phyloP scores from a whole-genome alignment of 2,329 filamentous ascomycete species.

The Didymella lethalis region DNA sequence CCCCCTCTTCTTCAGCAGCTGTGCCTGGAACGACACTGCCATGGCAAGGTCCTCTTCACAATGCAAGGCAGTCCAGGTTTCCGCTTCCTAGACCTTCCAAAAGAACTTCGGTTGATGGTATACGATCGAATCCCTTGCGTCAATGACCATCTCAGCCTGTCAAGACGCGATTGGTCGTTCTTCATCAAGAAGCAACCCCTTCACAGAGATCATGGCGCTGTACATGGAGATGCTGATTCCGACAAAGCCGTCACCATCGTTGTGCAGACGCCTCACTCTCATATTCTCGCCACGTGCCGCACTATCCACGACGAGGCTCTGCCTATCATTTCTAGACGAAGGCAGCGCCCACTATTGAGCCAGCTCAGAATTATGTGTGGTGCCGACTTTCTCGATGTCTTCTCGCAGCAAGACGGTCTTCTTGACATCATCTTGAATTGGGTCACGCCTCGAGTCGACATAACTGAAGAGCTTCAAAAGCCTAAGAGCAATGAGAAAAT shows the following conservation, averaged over 20 bases:
- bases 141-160: conserved; percentile 13
- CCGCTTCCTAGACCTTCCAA: conserved; percentile 23
- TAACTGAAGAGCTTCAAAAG: neutral
- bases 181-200: conserved; percentile 16
- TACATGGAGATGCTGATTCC: conserved; percentile 14
- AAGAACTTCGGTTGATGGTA: conserved; percentile 23
- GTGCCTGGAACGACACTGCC: neutral
- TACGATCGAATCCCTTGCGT: conserved; percentile 22
- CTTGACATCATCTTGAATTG: conserved; percentile 16
- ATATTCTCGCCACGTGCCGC: conserved; percentile 18
- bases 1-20: conserved; percentile 11
- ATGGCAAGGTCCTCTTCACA: neutral
- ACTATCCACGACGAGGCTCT: conserved; percentile 13
- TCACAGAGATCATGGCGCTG: conserved; percentile 11
- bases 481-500: conserved; percentile 1
- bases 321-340: conserved; percentile 7
- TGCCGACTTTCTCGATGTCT: conserved; percentile 17
- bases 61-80: neutral
- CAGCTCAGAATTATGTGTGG: conserved; percentile 11
- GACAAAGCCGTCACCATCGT: conserved; percentile 6
- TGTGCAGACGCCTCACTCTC: conserved; percentile 3
- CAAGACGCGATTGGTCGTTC: conserved; percentile 18
- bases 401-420: conserved; percentile 14
- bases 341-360: neutral
- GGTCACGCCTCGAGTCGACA: neutral